phyloP scores from a whole-genome alignment of 78 protist genomes.

The Chrysochromulina parva region DNA sequence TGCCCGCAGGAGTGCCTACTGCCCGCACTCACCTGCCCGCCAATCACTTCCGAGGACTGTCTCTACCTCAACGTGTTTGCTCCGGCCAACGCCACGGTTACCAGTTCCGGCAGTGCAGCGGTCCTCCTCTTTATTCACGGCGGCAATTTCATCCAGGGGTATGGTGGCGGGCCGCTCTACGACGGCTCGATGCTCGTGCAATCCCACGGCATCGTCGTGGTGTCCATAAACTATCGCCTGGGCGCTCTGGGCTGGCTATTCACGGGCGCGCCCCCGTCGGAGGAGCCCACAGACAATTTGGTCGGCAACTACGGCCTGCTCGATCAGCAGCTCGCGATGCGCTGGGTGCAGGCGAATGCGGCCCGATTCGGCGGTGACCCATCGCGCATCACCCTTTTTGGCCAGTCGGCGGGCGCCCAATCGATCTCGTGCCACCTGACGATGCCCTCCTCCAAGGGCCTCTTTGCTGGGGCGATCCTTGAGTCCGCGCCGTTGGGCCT shows the following conservation, averaged over 20 bases:
- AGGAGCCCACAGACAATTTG: too few species aligned
- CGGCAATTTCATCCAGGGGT: neutral
- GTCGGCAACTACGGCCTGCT: conserved; percentile 60
- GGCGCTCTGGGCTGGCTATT: conserved; percentile 1
- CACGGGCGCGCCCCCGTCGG: neutral
- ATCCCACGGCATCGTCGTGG: neutral
- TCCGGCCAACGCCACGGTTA: neutral
- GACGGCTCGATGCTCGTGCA: neutral
- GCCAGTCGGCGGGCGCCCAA: conserved; percentile 26
- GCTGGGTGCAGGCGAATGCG: conserved; percentile 51
- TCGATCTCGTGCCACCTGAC: neutral
- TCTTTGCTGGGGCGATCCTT: neutral
- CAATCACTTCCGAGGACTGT: conserved; percentile 34
- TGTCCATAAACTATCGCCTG: conserved; percentile 25
- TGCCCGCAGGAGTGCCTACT: too few species aligned
- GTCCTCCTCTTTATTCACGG: conserved; percentile 34
- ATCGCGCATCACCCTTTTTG: conserved; percentile 26
- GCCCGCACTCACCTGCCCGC: too few species aligned
- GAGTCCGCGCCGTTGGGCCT: neutral
- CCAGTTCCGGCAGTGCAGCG: neutral
- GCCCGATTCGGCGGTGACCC: conserved; percentile 61
- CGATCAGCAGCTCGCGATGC: conserved; percentile 48
- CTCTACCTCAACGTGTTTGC: conserved; percentile 18
- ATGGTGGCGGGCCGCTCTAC: neutral
- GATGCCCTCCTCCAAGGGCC: neutral